These are phyloP conservation scores for Inga laurina DNA, from an alignment of 306 rosid species.

Conservation along the genomic window DNA sequence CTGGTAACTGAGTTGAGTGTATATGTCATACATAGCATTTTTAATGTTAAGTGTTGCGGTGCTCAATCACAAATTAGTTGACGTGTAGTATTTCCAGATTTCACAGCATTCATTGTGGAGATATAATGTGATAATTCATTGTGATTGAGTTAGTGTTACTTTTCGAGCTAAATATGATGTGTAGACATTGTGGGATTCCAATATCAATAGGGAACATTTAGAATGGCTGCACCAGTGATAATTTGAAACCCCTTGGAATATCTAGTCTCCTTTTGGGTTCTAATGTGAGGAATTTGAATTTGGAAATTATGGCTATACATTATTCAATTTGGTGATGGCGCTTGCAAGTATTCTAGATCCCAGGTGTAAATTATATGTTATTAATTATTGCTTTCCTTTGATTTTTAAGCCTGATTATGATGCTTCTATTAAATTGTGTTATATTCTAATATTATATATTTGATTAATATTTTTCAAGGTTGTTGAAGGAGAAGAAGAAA, in stretches of 20 bases:
- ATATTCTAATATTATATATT: too few relatives aligned
- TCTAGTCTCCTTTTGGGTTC: background rate
- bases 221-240: background rate
- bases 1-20: background rate
- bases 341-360: too few relatives aligned
- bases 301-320: background rate
- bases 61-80: background rate
- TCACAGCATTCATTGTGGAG: background rate
- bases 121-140: slow-evolving; percentile 5
- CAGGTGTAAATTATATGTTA: too few relatives aligned
- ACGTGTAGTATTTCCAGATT: background rate
- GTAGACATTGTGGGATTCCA: slow-evolving; percentile 3
- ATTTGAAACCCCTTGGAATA: background rate
- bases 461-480: too few relatives aligned
- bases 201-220: background rate
- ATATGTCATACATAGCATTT: background rate
- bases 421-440: too few relatives aligned
- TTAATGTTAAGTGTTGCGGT: background rate
- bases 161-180: background rate
- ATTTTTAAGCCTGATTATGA: too few relatives aligned
- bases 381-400: too few relatives aligned
- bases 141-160: background rate
- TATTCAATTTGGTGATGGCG: background rate
- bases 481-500: too few relatives aligned
- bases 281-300: background rate